A percentile compares a stretch with the other conserved stretches of the same genome.
phyloP scores from a whole-genome alignment of 345 rosid species.

The Euphorbia pulcherrima region DNA sequence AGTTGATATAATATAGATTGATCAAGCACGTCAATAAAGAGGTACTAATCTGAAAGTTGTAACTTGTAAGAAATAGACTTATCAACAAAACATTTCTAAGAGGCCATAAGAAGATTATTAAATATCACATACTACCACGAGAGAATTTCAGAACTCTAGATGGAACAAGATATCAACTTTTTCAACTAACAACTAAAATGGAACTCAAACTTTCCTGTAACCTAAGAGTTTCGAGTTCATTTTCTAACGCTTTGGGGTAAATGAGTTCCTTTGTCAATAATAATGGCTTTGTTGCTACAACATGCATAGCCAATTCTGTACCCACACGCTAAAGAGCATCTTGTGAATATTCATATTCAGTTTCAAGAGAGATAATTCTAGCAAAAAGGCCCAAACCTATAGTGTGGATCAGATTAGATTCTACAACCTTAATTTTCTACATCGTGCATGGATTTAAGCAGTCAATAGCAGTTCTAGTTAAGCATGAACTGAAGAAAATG shows the following conservation, averaged over 20 bases:
- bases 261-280: conserved; percentile 71
- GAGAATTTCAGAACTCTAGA: not conserved
- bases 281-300: conserved; percentile 87
- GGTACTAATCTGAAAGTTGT: not conserved
- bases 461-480: not conserved
- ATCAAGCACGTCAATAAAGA: not conserved
- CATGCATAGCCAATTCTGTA: conserved; percentile 92
- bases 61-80: not conserved
- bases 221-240: conserved; percentile 82
- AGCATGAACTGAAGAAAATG: not conserved
- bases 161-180: not conserved
- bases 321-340: conserved; percentile 70
- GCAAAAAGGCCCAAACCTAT: conserved; percentile 91
- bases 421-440: not conserved
- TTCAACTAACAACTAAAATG: not conserved
- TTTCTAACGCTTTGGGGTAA: conserved; percentile 60
- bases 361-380: conserved; percentile 75
- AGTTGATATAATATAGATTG: not conserved
- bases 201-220: conserved; percentile 54
- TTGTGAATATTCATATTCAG: conserved; percentile 46
- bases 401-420: conserved; percentile 14
- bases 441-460: not conserved
- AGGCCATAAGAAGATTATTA: not conserved
- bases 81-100: not conserved
- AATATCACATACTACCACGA: not conserved